These are phyloP conservation scores for Leccinum huronense DNA, from an alignment of 1,284 basidiomycete species.

Conservation along the genomic window DNA sequence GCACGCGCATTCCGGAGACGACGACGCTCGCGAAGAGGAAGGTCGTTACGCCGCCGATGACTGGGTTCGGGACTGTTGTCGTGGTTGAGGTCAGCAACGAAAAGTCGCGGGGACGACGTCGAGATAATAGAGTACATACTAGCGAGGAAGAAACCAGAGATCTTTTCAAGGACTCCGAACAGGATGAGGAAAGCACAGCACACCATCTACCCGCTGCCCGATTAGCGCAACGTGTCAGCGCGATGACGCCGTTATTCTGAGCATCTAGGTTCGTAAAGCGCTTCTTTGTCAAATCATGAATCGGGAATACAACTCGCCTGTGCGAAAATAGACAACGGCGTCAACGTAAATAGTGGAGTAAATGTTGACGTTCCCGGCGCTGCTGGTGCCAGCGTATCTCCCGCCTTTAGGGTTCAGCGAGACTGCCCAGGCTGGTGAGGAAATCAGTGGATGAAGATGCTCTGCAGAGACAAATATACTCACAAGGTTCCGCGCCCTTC, in stretches of 20 bases:
- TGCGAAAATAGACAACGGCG: conserved; percentile 78
- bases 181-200: conserved; percentile 72
- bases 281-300: not conserved
- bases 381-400: conserved; percentile 78
- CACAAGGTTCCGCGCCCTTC: conserved; percentile 65
- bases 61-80: conserved; percentile 57
- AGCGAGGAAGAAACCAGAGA: conserved; percentile 76
- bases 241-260: conserved; percentile 81
- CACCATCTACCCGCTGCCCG: conserved; percentile 70
- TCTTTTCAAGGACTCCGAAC: conserved; percentile 75
- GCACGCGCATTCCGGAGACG: conserved; percentile 70
- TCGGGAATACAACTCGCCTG: conserved; percentile 42
- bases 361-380: conserved; percentile 68
- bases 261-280: not conserved
- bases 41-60: conserved; percentile 82
- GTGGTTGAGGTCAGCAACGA: not conserved
- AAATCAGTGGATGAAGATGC: not conserved
- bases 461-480: conserved; percentile 32
- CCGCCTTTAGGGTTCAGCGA: conserved; percentile 71
- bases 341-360: conserved; percentile 79
- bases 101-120: not conserved
- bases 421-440: conserved; percentile 67
- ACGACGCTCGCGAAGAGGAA: conserved; percentile 69
- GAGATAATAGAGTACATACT: conserved; percentile 39
- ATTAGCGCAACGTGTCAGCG: conserved; percentile 76